phyloP scores from a whole-genome alignment of 2,329 filamentous ascomycete species.

The Decorospora gaudefroyi region DNA sequence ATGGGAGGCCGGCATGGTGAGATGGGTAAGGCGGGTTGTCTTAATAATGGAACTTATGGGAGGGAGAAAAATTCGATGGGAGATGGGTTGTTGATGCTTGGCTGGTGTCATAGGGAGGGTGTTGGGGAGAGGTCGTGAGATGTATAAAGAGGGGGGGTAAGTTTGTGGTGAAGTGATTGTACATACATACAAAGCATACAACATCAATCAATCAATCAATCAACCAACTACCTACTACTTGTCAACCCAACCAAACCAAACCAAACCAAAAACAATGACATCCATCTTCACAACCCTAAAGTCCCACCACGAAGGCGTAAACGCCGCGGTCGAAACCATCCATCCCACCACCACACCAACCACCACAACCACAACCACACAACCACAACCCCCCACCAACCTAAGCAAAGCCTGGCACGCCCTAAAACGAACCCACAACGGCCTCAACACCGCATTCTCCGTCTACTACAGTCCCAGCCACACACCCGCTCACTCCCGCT shows the following conservation, averaged over 20 bases:
- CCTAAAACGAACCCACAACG: constrained; percentile 40
- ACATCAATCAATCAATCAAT: constrained; percentile 1
- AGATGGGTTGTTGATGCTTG: constrained; percentile 18
- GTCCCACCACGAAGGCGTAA: constrained; percentile 39
- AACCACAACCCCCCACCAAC: constrained; percentile 21
- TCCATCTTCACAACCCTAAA: constrained; percentile 34
- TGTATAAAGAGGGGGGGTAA: constrained; percentile 20
- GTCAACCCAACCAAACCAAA: constrained; percentile 6
- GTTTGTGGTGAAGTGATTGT: constrained; percentile 8
- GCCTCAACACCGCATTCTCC: constrained; percentile 37
- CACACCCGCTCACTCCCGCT: constrained; percentile 18
- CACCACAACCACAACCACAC: constrained; percentile 12
- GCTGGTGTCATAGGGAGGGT: constrained; percentile 16
- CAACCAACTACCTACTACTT: background rate
- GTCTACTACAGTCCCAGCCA: constrained; percentile 32
- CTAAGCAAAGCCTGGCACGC: constrained; percentile 33
- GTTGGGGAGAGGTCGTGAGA: constrained; percentile 9
- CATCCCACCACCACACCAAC: constrained; percentile 22
- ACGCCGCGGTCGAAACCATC: constrained; percentile 33
- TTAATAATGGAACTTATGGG: too few relatives aligned
- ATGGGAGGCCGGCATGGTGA: too few relatives aligned
- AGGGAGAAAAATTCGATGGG: too few relatives aligned
- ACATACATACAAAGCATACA: constrained; percentile 16
- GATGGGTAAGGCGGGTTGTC: too few relatives aligned
- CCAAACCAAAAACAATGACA: constrained; percentile 12